Evolutionary conservation across 2,329 filamentous ascomycete species (phyloP), one percentile per base, ranked within the genome.

Genomic region (Fusarium chlamydosporum): DNA sequence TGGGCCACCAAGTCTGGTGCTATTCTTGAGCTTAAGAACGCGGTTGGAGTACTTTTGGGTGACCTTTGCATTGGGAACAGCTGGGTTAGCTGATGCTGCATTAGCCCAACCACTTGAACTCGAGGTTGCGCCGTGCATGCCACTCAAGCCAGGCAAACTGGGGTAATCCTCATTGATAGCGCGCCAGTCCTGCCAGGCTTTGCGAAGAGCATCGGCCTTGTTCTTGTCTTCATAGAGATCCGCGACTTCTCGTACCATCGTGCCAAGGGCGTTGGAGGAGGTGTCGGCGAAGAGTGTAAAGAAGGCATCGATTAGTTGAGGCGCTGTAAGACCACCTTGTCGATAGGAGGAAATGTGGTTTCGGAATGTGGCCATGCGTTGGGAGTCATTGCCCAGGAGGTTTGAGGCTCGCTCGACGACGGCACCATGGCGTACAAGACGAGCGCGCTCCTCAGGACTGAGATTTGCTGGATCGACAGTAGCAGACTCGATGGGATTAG

Each of bases 111-210:
- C 87, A 57, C 82, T 86, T 11, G 80, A 85, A 10, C 84, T 81
- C 0, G 85, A 86, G 0, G 86, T 86, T 6, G 83, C 85, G 27
- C 90, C 89, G 37, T 89, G 85, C 79, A 91, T 88, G 51, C 91
- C 91, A 56, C 87, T 86, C 1, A 92, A 86, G 0, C 91, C 91
- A 2, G 95, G 94, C 1, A 98, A 83, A 3, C 92, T 93, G 1
- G 95, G 95, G 72, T 97, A 98, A 77, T 97, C 94, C 79, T 97
- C 94, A 71, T 97, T 96, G 80, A 97, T 96, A 37, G 94, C 94
- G 46, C 93, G 92, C 93, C 95, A 97, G 79, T 97, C 92, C 72
- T 93, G 93, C 94, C 95, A 97, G 2, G 94, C 93, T 73, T 91
- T 91, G 27, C 94, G 87, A 4, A 99, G 82, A 1, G 83, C 85